Evolutionary conservation across 305 asterid species (phyloP), one percentile per base, ranked within the genome.

Genomic region (Solanum aculeatissimum): DNA sequence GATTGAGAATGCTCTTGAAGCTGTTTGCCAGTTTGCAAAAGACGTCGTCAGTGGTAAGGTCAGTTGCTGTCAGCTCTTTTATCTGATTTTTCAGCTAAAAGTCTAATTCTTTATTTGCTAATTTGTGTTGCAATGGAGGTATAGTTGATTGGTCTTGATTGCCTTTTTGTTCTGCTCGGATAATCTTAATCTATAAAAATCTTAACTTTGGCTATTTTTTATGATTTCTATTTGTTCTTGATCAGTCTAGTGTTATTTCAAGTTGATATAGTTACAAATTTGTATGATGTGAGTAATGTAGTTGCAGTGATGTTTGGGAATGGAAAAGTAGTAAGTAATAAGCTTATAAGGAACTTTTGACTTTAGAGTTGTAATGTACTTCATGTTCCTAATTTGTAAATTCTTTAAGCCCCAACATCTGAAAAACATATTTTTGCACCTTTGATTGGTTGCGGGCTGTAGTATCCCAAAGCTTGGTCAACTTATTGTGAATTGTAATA

Each of bases 31-130:
- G 35, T 97, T 97, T 51, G 98, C 99, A 8, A 90, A 88, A 14
- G 91, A 92, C 63, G 93, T 97, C 98, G 89, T 97, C 97, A 89
- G 93, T 82, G 99, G 99, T 92, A 95, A 95, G 99, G 99, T 97
- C 89, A 93, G 98, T 91, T 85, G n/a, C 5, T 58, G 53, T 75
- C 83, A 38, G 35, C 38, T 78, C 10, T n/a, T 29, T 21, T 63
- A 23, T 32, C 14, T 45, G 18, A 51, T 14, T 14, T 66, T n/a
- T 45, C 25, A 75, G 82, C 27, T 49, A 0, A 15, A 54, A 27
- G 62, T 27, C 86, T 54, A 15, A 77, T 0, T 19, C 10, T 57
- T 78, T 15, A 47, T 54, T 27, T 70, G 78, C 18, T 68, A 35
- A 4, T 18, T 35, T 35, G 43, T 65, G 43, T 7, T 29, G 51